These are phyloP conservation scores for Astrothelium macrocarpum DNA, from an alignment of 495 filamentous ascomycete species.

Conservation along the genomic window DNA sequence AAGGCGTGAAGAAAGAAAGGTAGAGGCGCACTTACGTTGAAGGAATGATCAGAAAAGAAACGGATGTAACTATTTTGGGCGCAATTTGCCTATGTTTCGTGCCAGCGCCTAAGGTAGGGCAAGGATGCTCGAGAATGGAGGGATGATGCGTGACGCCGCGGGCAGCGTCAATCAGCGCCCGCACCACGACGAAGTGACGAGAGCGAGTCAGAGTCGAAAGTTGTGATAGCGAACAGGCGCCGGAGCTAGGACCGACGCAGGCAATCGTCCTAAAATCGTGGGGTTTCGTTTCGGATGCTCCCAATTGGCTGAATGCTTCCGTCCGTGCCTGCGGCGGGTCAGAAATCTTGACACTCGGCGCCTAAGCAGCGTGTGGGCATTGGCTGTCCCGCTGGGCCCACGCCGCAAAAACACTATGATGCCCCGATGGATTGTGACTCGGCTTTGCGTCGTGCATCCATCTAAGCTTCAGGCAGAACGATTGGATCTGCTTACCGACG, in stretches of 20 bases:
- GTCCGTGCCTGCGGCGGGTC: neutral
- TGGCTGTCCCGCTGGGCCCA: neutral
- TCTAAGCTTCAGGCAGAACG: neutral
- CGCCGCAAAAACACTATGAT: neutral
- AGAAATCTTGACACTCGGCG: neutral
- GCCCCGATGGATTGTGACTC: neutral
- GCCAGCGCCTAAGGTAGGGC: neutral
- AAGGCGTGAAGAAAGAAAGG: conserved; percentile 5
- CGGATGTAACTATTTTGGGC: conserved; percentile 6
- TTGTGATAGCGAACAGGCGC: neutral
- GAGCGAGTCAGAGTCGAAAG: conserved; percentile 3
- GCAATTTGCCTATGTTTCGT: neutral
- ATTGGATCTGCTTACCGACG: conserved; percentile 3
- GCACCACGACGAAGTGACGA: neutral
- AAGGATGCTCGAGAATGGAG: neutral
- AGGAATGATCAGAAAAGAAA: conserved; percentile 3
- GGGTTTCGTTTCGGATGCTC: conserved; percentile 3
- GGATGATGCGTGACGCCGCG: neutral
- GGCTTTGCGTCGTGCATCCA: neutral
- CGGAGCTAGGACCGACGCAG: conserved; percentile 3
- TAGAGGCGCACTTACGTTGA: conserved; percentile 3
- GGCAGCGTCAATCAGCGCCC: neutral
- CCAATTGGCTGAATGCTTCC: neutral
- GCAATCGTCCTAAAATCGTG: neutral
- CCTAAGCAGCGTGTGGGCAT: neutral